Evolutionary conservation across 768 basidiomycete species (phyloP).

Genomic region (Serendipita sp.): DNA sequence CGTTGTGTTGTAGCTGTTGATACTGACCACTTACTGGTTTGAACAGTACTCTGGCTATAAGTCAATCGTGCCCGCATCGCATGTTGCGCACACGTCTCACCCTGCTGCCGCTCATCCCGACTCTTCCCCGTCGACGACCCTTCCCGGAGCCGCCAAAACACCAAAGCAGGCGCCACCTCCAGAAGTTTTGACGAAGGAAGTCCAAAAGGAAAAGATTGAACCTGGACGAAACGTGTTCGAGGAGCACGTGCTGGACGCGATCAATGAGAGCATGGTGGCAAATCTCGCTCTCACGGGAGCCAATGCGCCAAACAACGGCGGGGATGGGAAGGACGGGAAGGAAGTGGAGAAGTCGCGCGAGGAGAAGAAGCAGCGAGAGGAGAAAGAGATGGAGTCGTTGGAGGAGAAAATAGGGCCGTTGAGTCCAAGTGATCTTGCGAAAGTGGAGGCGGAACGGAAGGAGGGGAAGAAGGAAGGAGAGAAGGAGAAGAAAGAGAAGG

Average conservation of each 20-base stretch:
- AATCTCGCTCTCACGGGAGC: slow-evolving; percentile 8
- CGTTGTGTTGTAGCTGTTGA: not conserved
- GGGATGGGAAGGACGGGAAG: slow-evolving; percentile 13
- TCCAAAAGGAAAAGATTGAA: slow-evolving; percentile 40
- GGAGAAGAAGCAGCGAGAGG: slow-evolving; percentile 11
- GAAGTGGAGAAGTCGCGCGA: slow-evolving; percentile 33
- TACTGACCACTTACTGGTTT: slow-evolving; percentile 28
- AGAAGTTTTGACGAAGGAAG: slow-evolving; percentile 22
- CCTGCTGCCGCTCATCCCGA: slow-evolving; percentile 37
- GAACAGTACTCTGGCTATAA: slow-evolving; percentile 32
- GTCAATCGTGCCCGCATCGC: slow-evolving; percentile 25
- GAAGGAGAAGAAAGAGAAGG: not conserved
- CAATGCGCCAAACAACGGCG: slow-evolving; percentile 11
- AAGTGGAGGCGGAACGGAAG: slow-evolving; percentile 8
- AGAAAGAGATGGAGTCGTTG: slow-evolving; percentile 17
- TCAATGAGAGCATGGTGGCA: slow-evolving; percentile 6
- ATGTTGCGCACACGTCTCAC: slow-evolving; percentile 25
- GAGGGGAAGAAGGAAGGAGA: not conserved
- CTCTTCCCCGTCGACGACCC: slow-evolving; percentile 40
- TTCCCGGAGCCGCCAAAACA: slow-evolving; percentile 27
- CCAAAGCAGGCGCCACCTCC: slow-evolving; percentile 11
- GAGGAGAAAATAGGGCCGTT: not conserved
- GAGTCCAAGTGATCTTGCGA: slow-evolving; percentile 24
- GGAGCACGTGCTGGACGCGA: slow-evolving; percentile 22
- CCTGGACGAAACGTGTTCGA: slow-evolving; percentile 67